Percentiles rank a stretch among this genome's conserved stretches.
Evolutionary conservation across 129 eudicot species (phyloP).

Genomic region (Glebionis coronaria): DNA sequence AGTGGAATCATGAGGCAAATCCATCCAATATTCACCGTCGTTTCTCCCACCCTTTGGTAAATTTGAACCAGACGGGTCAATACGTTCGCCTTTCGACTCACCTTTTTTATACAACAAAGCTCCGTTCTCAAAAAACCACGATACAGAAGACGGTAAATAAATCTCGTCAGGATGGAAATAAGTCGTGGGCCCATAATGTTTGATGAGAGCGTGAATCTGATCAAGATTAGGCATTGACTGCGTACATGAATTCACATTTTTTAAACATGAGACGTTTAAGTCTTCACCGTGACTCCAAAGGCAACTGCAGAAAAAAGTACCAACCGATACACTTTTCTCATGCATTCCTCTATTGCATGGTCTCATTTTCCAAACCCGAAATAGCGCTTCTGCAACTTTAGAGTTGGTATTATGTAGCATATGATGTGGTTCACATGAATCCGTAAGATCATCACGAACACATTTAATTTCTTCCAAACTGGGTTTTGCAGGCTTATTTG

Average conservation of each 20-base stretch:
- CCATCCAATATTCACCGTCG: constrained; percentile 79
- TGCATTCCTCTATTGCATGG: constrained; percentile 69
- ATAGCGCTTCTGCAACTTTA: constrained; percentile 29
- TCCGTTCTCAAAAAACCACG: constrained; percentile 83
- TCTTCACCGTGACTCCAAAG: constrained; percentile 44
- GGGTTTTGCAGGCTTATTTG: constrained; percentile 73
- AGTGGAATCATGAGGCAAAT: constrained; percentile 54
- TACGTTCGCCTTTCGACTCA: constrained; percentile 42
- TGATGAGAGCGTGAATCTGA: constrained; percentile 73
- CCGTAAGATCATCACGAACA: constrained; percentile 77
- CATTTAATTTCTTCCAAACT: constrained; percentile 61
- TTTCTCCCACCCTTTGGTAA: constrained; percentile 75
- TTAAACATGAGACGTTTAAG: constrained; percentile 55
- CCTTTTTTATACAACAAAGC: constrained; percentile 52
- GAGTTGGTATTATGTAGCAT: constrained; percentile 31
- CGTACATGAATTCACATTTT: constrained; percentile 42
- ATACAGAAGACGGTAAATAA: constrained; percentile 83
- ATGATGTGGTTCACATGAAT: constrained; percentile 50
- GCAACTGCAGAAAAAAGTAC: constrained; percentile 73
- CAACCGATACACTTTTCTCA: constrained; percentile 66
- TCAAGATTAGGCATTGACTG: constrained; percentile 82
- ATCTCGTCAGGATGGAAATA: constrained; percentile 80
- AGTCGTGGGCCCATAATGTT: constrained; percentile 79
- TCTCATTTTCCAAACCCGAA: constrained; percentile 69
- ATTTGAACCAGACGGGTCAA: constrained; percentile 66